Evolutionary conservation across 208 protist genomes (phyloP).

Genomic region (Borovskyia barvae): DNA sequence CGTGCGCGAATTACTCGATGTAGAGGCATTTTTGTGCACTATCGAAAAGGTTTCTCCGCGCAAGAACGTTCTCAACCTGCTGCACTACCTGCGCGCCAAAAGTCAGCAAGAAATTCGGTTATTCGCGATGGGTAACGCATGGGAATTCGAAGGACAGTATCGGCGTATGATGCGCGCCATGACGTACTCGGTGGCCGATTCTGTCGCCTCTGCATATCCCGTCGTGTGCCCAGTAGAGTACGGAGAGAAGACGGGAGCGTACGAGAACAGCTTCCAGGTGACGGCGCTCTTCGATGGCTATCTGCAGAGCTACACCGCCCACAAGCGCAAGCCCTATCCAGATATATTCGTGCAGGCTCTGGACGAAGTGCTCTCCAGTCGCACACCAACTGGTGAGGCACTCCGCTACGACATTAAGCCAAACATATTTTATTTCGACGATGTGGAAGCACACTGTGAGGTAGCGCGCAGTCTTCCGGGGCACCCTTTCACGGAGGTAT

Average conservation of each 20-base stretch:
- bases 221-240: conserved; percentile 63
- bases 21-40: conserved; percentile 68
- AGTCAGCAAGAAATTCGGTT: conserved; percentile 80
- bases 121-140: conserved; percentile 71
- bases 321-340: conserved; percentile 80
- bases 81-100: conserved; percentile 72
- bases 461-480: conserved; percentile 52
- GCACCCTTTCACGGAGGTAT: conserved; percentile 65
- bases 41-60: conserved; percentile 71
- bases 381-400: conserved; percentile 55
- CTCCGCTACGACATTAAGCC: conserved; percentile 64
- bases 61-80: conserved; percentile 80
- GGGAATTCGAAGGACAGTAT: conserved; percentile 80
- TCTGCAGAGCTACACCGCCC: conserved; percentile 65
- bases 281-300: conserved; percentile 76
- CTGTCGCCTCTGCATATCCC: conserved; percentile 44
- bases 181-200: conserved; percentile 29
- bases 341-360: conserved; percentile 75
- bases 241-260: conserved; percentile 15
- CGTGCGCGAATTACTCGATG: conserved; percentile 59
- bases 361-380: conserved; percentile 40
- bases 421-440: conserved; percentile 80
- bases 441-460: conserved; percentile 60
- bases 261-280: conserved; percentile 50
- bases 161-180: conserved; percentile 55